phyloP scores from a whole-genome alignment of 805 yeast species.

The Dipodascus albidus region DNA sequence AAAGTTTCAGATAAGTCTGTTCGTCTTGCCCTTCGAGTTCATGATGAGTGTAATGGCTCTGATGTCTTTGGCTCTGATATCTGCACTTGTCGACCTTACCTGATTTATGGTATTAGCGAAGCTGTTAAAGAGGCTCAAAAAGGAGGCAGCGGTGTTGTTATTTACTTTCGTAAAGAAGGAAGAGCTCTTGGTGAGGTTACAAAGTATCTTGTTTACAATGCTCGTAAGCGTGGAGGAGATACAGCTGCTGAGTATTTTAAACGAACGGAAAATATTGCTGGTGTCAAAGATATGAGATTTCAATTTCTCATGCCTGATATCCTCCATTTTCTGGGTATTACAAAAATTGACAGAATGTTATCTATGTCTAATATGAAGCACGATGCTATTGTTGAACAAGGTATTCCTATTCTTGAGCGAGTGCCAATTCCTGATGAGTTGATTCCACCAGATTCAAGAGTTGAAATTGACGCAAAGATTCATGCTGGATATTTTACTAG shows the following conservation, averaged over 20 bases:
- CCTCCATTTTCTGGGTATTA: constrained; percentile 53
- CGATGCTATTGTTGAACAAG: constrained; percentile 59
- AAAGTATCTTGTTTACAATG: constrained; percentile 57
- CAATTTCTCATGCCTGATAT: constrained; percentile 64
- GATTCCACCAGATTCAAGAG: constrained; percentile 58
- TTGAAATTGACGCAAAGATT: constrained; percentile 60
- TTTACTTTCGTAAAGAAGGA: constrained; percentile 60
- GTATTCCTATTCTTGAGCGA: constrained; percentile 50
- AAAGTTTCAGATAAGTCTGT: constrained; percentile 39
- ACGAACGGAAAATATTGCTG: constrained; percentile 62
- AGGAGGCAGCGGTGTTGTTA: constrained; percentile 54
- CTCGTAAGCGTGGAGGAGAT: constrained; percentile 59
- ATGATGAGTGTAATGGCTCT: constrained; percentile 61
- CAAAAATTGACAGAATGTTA: constrained; percentile 52
- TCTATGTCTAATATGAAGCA: constrained; percentile 67
- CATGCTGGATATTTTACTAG: constrained; percentile 56
- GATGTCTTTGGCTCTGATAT: constrained; percentile 61
- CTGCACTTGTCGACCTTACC: constrained; percentile 59
- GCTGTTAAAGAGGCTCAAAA: constrained; percentile 59
- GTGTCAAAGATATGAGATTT: constrained; percentile 62
- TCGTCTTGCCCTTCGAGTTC: constrained; percentile 47
- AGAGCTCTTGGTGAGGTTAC: constrained; percentile 63
- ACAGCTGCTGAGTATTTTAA: constrained; percentile 57
- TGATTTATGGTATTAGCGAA: constrained; percentile 54
- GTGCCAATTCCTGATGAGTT: constrained; percentile 57